phyloP scores from a whole-genome alignment of 2,329 filamentous ascomycete species.

The Diaporthe sp. region DNA sequence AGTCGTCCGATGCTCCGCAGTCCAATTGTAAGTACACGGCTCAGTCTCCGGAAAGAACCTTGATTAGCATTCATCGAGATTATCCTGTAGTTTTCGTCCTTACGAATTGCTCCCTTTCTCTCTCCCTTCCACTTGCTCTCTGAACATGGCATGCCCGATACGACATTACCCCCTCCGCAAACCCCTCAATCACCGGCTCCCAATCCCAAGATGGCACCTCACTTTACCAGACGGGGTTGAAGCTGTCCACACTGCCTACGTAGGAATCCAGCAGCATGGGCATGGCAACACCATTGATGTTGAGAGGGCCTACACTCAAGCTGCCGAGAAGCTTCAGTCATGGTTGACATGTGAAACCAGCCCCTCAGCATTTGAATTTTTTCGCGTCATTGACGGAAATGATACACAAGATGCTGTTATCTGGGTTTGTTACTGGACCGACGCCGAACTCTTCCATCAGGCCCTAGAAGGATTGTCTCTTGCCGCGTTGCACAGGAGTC shows the following conservation, averaged over 20 bases:
- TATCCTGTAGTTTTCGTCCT: background rate
- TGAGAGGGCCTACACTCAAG: background rate
- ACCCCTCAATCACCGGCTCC: constrained; percentile 11
- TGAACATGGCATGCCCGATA: constrained; percentile 11
- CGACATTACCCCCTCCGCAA: background rate
- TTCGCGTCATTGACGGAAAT: background rate
- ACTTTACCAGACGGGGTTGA: constrained; percentile 1
- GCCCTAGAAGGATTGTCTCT: background rate
- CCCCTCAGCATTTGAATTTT: background rate
- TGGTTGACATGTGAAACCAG: background rate
- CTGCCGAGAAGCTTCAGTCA: background rate
- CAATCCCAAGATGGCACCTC: constrained; percentile 8
- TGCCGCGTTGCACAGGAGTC: background rate
- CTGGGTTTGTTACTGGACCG: background rate
- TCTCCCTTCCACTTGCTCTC: background rate
- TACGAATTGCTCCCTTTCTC: background rate
- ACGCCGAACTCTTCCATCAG: background rate
- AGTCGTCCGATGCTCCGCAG: background rate
- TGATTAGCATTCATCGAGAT: background rate
- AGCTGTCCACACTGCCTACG: constrained; percentile 2
- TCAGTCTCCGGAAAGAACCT: background rate
- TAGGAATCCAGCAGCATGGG: background rate
- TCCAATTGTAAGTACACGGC: background rate
- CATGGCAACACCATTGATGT: background rate
- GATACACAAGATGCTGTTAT: background rate